phyloP scores from a whole-genome alignment of 768 basidiomycete species.

The Lentinula sp. region DNA sequence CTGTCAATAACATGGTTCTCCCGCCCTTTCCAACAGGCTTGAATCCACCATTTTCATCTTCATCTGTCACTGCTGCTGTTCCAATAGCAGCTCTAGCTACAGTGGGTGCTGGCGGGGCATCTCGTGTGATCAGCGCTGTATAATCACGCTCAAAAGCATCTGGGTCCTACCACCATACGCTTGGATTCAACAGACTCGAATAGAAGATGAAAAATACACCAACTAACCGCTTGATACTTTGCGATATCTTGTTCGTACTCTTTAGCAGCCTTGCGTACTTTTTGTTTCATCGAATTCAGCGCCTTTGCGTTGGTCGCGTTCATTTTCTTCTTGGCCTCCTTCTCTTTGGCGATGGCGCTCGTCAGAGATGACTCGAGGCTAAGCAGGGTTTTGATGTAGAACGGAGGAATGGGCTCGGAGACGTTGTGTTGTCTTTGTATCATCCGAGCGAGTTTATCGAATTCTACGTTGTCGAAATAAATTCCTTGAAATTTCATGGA shows the following conservation, averaged over 20 bases:
- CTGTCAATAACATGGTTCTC: slow-evolving; percentile 71
- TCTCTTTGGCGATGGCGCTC: slow-evolving; percentile 74
- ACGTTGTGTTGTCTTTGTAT: slow-evolving; percentile 82
- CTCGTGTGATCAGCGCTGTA: slow-evolving; percentile 42
- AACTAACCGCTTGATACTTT: slow-evolving; percentile 69
- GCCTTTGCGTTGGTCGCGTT: slow-evolving; percentile 91
- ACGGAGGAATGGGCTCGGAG: slow-evolving; percentile 81
- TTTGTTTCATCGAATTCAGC: slow-evolving; percentile 97
- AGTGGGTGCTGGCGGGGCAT: slow-evolving; percentile 29
- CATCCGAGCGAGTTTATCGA: slow-evolving; percentile 91
- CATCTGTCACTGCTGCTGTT: slow-evolving; percentile 21
- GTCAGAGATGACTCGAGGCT: slow-evolving; percentile 76
- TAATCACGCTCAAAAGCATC: slow-evolving; percentile 83
- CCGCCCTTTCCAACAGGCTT: slow-evolving; percentile 91
- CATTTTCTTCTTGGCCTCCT: slow-evolving; percentile 94
- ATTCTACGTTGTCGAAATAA: slow-evolving; percentile 49
- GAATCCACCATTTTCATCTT: slow-evolving; percentile 65
- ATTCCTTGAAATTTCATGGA: not conserved
- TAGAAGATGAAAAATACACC: not conserved
- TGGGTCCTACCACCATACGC: slow-evolving; percentile 56
- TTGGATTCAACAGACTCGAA: not conserved
- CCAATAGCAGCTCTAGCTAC: slow-evolving; percentile 27
- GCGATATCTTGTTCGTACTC: slow-evolving; percentile 82
- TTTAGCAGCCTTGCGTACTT: slow-evolving; percentile 85
- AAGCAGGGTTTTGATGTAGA: slow-evolving; percentile 71